These are phyloP conservation scores for Hanseniaspora clermontiae DNA, from an alignment of 805 yeast species.

Conservation along the genomic window DNA sequence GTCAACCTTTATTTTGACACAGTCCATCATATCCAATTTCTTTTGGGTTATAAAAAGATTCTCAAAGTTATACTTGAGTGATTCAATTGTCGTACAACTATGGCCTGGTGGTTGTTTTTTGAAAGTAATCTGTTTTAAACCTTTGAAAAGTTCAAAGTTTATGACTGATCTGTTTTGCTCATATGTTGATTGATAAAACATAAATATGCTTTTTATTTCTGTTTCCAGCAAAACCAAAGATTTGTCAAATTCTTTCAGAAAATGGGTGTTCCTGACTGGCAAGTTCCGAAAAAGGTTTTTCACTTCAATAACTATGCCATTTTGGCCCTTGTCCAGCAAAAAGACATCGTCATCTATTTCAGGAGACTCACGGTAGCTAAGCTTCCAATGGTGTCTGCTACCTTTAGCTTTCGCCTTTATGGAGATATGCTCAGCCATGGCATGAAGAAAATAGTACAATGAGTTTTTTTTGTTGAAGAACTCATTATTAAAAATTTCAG, in stretches of 20 bases:
- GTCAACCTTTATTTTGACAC: constrained; percentile 17
- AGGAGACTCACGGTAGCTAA: neutral
- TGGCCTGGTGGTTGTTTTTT: neutral
- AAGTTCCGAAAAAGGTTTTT: constrained; percentile 32
- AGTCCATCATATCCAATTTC: constrained; percentile 16
- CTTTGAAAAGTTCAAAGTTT: neutral
- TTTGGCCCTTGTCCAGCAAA: neutral
- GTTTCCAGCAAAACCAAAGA: constrained; percentile 20
- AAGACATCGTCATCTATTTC: neutral
- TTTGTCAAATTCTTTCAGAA: constrained; percentile 19
- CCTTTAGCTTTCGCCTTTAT: neutral
- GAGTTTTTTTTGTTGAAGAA: neutral
- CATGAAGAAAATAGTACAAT: neutral
- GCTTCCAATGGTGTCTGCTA: neutral
- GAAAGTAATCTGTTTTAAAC: neutral
- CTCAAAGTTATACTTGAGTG: neutral
- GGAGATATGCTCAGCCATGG: neutral
- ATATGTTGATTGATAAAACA: constrained; percentile 24
- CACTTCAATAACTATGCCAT: constrained; percentile 33
- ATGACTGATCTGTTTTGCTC: neutral
- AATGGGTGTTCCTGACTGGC: constrained; percentile 33
- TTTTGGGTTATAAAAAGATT: constrained; percentile 14
- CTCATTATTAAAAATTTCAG: neutral
- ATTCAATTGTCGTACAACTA: neutral
- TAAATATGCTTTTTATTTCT: constrained; percentile 26